phyloP scores from a whole-genome alignment of 208 protist genomes.

The Sergeia podlipaevii region DNA sequence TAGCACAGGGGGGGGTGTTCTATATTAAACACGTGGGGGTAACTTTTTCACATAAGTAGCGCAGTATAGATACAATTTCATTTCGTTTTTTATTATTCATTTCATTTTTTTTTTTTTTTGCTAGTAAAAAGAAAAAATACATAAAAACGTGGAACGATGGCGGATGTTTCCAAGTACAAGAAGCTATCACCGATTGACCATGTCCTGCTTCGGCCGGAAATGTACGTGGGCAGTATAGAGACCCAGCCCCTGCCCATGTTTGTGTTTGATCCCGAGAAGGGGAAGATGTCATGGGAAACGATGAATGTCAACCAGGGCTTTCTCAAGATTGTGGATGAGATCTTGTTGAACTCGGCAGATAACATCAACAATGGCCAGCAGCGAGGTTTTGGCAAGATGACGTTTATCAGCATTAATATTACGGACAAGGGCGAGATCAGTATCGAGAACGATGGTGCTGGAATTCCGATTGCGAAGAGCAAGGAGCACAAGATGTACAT shows the following conservation, averaged over 20 bases:
- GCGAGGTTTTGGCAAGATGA: constrained; percentile 41
- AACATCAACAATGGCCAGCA: constrained; percentile 87
- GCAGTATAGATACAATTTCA: background rate
- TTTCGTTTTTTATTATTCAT: too few relatives aligned
- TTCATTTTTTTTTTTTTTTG: too few relatives aligned
- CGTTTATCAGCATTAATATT: constrained; percentile 92
- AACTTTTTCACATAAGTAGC: too few relatives aligned
- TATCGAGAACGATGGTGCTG: constrained; percentile 95
- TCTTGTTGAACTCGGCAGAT: constrained; percentile 98
- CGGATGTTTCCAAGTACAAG: constrained; percentile 87
- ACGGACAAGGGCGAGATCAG: constrained; percentile 85
- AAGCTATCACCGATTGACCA: constrained; percentile 95
- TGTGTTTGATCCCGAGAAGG: constrained; percentile 82
- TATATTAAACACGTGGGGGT: too few relatives aligned
- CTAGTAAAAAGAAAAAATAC: constrained; percentile 3
- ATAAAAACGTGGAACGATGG: constrained; percentile 50
- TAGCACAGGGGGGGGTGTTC: too few relatives aligned
- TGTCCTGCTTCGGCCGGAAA: constrained; percentile 96
- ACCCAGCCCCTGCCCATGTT: constrained; percentile 80
- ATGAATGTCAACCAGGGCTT: constrained; percentile 95
- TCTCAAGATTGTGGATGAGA: constrained; percentile 99
- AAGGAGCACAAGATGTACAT: constrained; percentile 94
- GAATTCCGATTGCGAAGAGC: constrained; percentile 92
- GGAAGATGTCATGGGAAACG: constrained; percentile 85
- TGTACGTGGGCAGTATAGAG: constrained; percentile 97